A percentile compares a stretch with the other conserved stretches of the same genome.
These are phyloP conservation scores for Dendrocalamus sinicus DNA, from an alignment of 176 grass and related monocot species.

Conservation along the genomic window DNA sequence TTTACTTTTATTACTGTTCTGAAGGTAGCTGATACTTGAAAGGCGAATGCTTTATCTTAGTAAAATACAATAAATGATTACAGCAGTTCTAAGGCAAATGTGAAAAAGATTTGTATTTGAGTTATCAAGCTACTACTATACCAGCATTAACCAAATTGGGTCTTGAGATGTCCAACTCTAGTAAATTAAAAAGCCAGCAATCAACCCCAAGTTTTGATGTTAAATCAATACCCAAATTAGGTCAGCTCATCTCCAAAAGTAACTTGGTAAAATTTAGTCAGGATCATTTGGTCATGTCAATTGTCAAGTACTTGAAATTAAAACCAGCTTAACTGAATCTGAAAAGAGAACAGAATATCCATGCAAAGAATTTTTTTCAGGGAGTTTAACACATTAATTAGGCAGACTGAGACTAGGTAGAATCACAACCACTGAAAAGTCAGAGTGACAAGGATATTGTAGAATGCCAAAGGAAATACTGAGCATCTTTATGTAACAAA, in stretches of 20 bases:
- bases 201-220: not conserved
- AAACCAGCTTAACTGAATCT: not conserved
- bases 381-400: not conserved
- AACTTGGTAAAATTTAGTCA: not conserved
- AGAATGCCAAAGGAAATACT: slow-evolving; percentile 8
- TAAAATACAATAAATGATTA: not conserved
- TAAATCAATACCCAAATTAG: not conserved
- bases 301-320: slow-evolving; percentile 9
- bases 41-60: not conserved
- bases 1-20: not conserved
- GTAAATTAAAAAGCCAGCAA: not conserved
- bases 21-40: not conserved
- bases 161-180: not conserved
- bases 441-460: not conserved
- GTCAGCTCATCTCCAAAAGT: not conserved
- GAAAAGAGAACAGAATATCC: not conserved
- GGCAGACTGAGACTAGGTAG: not conserved
- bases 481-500: slow-evolving; percentile 9
- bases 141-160: not conserved
- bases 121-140: not conserved
- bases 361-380: not conserved
- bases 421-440: not conserved
- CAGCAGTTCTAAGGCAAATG: not conserved
- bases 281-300: not conserved
- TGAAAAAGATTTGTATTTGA: not conserved